phyloP scores from a whole-genome alignment of 2,329 filamentous ascomycete species.

The Xylaria digitata region DNA sequence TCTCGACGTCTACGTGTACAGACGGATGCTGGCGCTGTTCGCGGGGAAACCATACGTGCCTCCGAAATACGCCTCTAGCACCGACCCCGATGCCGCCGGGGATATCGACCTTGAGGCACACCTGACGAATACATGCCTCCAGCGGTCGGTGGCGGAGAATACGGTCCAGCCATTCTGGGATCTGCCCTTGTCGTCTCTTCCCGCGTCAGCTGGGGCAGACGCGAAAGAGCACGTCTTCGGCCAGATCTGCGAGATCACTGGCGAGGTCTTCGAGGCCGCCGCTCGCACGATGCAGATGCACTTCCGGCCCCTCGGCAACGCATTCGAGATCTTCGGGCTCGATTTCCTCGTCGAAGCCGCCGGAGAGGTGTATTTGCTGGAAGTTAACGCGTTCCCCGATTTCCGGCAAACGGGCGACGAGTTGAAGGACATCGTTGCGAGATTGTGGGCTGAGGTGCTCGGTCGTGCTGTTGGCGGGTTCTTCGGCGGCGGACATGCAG shows the following conservation, averaged over 20 bases:
- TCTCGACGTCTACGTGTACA: conserved; percentile 86
- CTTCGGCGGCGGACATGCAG: conserved; percentile 60
- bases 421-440: conserved; percentile 75
- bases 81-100: conserved; percentile 48
- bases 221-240: conserved; percentile 72
- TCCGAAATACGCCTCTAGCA: conserved; percentile 58
- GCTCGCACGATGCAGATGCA: conserved; percentile 86
- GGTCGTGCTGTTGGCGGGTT: conserved; percentile 74
- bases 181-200: conserved; percentile 55
- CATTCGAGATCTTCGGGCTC: conserved; percentile 91
- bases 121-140: conserved; percentile 95
- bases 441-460: conserved; percentile 81
- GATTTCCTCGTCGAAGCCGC: conserved; percentile 84
- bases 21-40: conserved; percentile 92
- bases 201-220: conserved; percentile 37
- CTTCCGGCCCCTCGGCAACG: conserved; percentile 89
- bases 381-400: conserved; percentile 96
- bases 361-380: conserved; percentile 79
- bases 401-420: conserved; percentile 90
- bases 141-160: conserved; percentile 70
- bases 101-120: conserved; percentile 74
- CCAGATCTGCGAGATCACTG: conserved; percentile 80
- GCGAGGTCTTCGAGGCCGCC: conserved; percentile 86
- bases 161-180: conserved; percentile 82
- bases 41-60: conserved; percentile 77